A percentile compares a stretch with the other conserved stretches of the same genome.
These are phyloP conservation scores for Termitomyces eurrhizus DNA, from an alignment of 768 basidiomycete genomes.

Conservation along the genomic window DNA sequence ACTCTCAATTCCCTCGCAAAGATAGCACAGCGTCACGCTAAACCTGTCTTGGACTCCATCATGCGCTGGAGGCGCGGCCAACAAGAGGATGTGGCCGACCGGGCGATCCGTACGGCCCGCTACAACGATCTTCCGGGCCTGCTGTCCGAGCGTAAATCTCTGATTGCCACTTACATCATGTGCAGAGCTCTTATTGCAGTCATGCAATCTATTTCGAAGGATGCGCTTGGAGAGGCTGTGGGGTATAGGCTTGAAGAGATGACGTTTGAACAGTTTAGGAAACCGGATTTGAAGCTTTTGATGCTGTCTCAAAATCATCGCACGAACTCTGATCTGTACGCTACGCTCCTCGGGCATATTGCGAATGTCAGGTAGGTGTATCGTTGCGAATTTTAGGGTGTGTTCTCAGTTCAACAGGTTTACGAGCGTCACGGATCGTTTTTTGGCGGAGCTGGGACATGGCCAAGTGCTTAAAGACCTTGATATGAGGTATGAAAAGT, in stretches of 20 bases:
- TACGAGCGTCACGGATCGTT: constrained; percentile 89
- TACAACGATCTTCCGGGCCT: constrained; percentile 44
- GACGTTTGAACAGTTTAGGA: constrained; percentile 81
- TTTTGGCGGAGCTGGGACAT: constrained; percentile 74
- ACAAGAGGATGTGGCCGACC: constrained; percentile 49
- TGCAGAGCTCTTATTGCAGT: constrained; percentile 81
- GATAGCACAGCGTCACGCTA: constrained; percentile 80
- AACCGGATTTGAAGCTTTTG: constrained; percentile 63
- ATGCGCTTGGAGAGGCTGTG: constrained; percentile 71
- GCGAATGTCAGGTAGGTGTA: constrained; percentile 69
- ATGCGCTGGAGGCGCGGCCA: constrained; percentile 85
- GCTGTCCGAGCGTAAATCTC: constrained; percentile 69
- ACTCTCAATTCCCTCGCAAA: constrained; percentile 80
- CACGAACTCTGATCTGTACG: constrained; percentile 78
- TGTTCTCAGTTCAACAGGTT: constrained; percentile 47
- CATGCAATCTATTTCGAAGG: constrained; percentile 67
- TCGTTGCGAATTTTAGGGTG: background rate
- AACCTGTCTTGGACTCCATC: constrained; percentile 81
- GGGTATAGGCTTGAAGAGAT: constrained; percentile 84
- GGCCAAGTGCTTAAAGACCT: constrained; percentile 76
- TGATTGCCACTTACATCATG: constrained; percentile 87
- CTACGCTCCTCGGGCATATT: constrained; percentile 79
- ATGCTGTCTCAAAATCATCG: constrained; percentile 72
- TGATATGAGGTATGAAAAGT: constrained; percentile 79
- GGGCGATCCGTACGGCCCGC: constrained; percentile 30